Evolutionary conservation across 169 alveolate genomes (phyloP).

Genomic region (Cytauxzoon felis): DNA sequence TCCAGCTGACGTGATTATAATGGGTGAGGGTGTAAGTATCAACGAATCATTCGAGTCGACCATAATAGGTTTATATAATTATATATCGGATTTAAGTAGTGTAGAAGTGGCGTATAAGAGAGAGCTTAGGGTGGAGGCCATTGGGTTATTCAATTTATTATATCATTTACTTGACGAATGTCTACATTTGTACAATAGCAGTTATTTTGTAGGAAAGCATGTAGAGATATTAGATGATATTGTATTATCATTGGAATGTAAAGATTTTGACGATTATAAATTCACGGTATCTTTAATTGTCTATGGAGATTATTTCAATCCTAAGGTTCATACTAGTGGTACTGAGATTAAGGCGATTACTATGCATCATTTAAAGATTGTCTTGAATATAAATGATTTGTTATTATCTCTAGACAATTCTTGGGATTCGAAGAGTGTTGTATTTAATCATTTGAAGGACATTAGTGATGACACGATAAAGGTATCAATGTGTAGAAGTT

Average conservation of each 20-base stretch:
- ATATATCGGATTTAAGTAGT: slow-evolving; percentile 60
- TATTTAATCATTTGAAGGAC: not conserved
- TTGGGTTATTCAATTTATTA: slow-evolving; percentile 26
- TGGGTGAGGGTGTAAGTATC: slow-evolving; percentile 56
- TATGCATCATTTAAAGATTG: slow-evolving; percentile 56
- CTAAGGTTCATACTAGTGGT: slow-evolving; percentile 53
- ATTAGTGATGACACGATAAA: not conserved
- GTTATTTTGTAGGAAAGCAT: slow-evolving; percentile 59
- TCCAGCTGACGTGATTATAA: slow-evolving; percentile 71
- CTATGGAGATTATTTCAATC: slow-evolving; percentile 60
- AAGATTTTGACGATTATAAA: slow-evolving; percentile 5
- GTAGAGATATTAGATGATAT: slow-evolving; percentile 9
- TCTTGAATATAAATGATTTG: slow-evolving; percentile 2
- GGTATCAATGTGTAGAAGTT: not conserved
- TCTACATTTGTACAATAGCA: slow-evolving; percentile 64
- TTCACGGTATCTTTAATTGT: slow-evolving; percentile 35
- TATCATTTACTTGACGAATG: slow-evolving; percentile 60
- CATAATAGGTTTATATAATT: slow-evolving; percentile 58
- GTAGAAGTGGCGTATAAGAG: slow-evolving; percentile 28
- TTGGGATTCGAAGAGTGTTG: not conserved
- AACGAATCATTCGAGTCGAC: slow-evolving; percentile 55
- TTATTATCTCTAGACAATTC: not conserved
- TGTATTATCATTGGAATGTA: not conserved
- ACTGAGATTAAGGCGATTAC: slow-evolving; percentile 75
- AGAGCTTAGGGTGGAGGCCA: slow-evolving; percentile 25